phyloP scores from a whole-genome alignment of 257 asterid species.

The Primulina huaijiensis region DNA sequence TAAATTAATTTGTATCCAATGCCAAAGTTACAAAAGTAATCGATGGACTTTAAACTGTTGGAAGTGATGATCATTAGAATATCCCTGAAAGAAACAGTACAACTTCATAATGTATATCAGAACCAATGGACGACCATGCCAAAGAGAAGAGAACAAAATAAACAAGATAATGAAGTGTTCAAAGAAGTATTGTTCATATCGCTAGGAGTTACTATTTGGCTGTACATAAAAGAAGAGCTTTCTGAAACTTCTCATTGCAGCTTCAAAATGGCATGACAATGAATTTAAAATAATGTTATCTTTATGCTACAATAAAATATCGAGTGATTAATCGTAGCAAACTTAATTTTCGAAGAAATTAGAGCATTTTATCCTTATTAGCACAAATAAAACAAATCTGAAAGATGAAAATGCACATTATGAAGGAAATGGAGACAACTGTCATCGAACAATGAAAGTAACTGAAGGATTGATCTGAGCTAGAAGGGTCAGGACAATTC shows the following conservation, averaged over 20 bases:
- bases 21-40: conserved; percentile 16
- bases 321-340: conserved; percentile 6
- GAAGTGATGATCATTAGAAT: neutral
- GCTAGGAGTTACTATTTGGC: neutral
- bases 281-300: conserved; percentile 13
- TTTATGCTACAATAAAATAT: conserved; percentile 17
- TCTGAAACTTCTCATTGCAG: conserved; percentile 20
- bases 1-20: neutral
- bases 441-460: conserved; percentile 14
- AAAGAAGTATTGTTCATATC: conserved; percentile 12
- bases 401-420: conserved; percentile 11
- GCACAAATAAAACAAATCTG: conserved; percentile 13
- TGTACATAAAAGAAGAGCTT: conserved; percentile 13
- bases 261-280: conserved; percentile 8
- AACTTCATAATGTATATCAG: conserved; percentile 12
- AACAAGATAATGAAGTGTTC: conserved; percentile 5
- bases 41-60: conserved; percentile 2
- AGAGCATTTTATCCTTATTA: conserved; percentile 13
- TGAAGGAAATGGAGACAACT: conserved; percentile 13
- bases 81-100: conserved; percentile 7
- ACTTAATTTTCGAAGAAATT: conserved; percentile 8
- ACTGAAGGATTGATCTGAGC: conserved; percentile 17
- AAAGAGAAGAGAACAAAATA: neutral
- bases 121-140: conserved; percentile 14
- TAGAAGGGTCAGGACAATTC: conserved; percentile 15